Evolutionary conservation across 208 protist species (phyloP), one percentile per base, ranked within the genome.

Genomic region (Acanthamoeba polyphaga): DNA sequence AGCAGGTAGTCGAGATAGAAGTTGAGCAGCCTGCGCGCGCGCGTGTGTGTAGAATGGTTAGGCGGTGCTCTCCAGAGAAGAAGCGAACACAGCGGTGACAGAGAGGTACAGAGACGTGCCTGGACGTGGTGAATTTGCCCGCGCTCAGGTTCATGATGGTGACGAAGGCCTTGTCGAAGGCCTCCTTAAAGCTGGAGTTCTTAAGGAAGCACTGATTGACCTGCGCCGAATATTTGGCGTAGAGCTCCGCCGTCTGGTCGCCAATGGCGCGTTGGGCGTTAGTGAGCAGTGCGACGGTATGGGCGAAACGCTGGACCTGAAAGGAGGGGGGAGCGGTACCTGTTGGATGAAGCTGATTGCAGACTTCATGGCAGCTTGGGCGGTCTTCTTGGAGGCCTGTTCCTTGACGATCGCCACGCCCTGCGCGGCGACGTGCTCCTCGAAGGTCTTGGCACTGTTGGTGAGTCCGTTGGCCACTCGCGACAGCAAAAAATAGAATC

Each of bases 1-100:
- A 95, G 43, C 29, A 95, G 27, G 53, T 95, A 80, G 92, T 95
- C 92, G 49, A 95, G 46, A 72, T 91, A 95, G 34, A 95, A 95
- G 49, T 95, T 95, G 38, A 95, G 72, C 43, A 95, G 64, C 55
- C 90, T 94, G 85, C 58, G n/a, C 29, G 46, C 38, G 3, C 38
- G 38, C 38, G 38, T 3, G 38, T 3, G 38, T 38, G 38, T 38
- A 38, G 38, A 38, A 38, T 38, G 38, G 38, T 38, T 38, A 38
- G 38, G 38, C 38, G 38, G 38, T 38, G 38, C 38, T 38, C 3
- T 38, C 3, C 38, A 38, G 38, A 38, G 51, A 17, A 55, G 51
- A 55, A 17, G 51, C 12, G 51, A 17, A 55, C 64, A 72, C 5
- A 15, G 5, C 22, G 1, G n/a, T 72, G 22, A 55, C 15, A 12